Evolutionary conservation across 1,139 yeast genomes (phyloP).

Genomic region (Nakaseomyces delphensis): DNA sequence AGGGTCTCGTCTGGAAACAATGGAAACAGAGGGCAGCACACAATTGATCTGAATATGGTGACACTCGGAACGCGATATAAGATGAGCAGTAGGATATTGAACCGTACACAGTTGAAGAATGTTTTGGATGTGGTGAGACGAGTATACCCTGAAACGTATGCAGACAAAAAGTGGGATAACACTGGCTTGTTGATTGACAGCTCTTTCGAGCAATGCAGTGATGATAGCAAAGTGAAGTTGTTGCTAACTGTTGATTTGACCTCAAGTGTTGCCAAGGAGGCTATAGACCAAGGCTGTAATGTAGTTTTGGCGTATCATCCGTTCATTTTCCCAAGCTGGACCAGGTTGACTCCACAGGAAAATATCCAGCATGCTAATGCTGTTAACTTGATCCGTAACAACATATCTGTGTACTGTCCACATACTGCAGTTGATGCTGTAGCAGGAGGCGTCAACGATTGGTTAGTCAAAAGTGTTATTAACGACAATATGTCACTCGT

Average conservation of each 20-base stretch:
- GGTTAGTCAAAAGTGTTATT: conserved; percentile 62
- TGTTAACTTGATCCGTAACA: conserved; percentile 59
- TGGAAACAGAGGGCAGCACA: too few species aligned
- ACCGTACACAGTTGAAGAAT: conserved; percentile 35
- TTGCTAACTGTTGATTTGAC: conserved; percentile 82
- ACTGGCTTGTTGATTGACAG: conserved; percentile 79
- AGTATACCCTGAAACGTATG: conserved; percentile 62
- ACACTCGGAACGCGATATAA: too few species aligned
- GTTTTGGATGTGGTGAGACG: conserved; percentile 53
- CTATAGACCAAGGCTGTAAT: conserved; percentile 43
- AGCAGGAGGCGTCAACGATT: conserved; percentile 84
- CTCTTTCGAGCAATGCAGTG: conserved; percentile 17
- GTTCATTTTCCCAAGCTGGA: conserved; percentile 82
- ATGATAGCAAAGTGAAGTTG: conserved; percentile 33
- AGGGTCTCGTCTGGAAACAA: background rate
- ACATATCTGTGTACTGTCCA: conserved; percentile 84
- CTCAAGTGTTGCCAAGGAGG: conserved; percentile 76
- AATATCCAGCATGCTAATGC: conserved; percentile 81
- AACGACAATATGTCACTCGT: conserved; percentile 24
- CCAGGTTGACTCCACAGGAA: conserved; percentile 47
- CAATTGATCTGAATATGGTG: too few species aligned
- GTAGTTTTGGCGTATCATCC: conserved; percentile 89
- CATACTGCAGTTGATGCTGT: conserved; percentile 97
- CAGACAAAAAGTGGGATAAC: conserved; percentile 89
- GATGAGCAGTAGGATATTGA: conserved; percentile 12